These are phyloP conservation scores for Scedosporium aurantiacum DNA, from an alignment of 2,329 filamentous ascomycete genomes.

Conservation along the genomic window DNA sequence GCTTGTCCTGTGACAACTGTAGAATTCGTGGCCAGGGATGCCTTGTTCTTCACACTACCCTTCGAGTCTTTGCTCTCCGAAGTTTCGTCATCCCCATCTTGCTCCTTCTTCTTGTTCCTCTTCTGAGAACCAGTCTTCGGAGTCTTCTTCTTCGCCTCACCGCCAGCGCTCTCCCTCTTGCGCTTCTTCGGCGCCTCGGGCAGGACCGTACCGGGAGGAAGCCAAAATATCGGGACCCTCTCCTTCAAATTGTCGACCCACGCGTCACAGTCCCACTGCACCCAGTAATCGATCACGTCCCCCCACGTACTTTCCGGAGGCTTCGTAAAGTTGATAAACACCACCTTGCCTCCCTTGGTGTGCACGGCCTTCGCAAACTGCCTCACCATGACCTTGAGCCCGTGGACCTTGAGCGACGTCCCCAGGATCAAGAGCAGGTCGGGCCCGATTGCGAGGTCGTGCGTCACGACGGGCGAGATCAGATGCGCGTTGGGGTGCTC, in stretches of 20 bases:
- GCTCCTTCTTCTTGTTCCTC: slow-evolving; percentile 17
- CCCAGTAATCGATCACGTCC: slow-evolving; percentile 62
- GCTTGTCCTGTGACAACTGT: too few species aligned
- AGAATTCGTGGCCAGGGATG: neutral
- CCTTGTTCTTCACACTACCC: neutral
- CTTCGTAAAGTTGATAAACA: slow-evolving; percentile 65
- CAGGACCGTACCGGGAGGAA: slow-evolving; percentile 30
- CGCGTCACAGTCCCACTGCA: slow-evolving; percentile 64
- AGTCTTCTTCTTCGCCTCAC: slow-evolving; percentile 7
- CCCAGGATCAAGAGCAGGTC: slow-evolving; percentile 61
- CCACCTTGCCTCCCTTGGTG: slow-evolving; percentile 53
- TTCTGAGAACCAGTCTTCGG: slow-evolving; percentile 12
- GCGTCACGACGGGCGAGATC: slow-evolving; percentile 56
- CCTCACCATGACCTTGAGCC: slow-evolving; percentile 57
- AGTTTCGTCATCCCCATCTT: slow-evolving; percentile 12
- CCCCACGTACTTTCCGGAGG: slow-evolving; percentile 63
- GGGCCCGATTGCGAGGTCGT: slow-evolving; percentile 53
- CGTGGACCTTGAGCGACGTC: slow-evolving; percentile 60
- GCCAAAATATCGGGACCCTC: slow-evolving; percentile 49
- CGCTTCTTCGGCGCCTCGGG: slow-evolving; percentile 32
- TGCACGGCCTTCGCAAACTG: slow-evolving; percentile 65
- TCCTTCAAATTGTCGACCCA: slow-evolving; percentile 56
- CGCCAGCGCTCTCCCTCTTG: slow-evolving; percentile 18
- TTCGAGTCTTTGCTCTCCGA: neutral
- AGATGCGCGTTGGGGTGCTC: slow-evolving; percentile 59